Evolutionary conservation across 345 rosid species (phyloP).

Genomic region (Raphanus sativus): DNA sequence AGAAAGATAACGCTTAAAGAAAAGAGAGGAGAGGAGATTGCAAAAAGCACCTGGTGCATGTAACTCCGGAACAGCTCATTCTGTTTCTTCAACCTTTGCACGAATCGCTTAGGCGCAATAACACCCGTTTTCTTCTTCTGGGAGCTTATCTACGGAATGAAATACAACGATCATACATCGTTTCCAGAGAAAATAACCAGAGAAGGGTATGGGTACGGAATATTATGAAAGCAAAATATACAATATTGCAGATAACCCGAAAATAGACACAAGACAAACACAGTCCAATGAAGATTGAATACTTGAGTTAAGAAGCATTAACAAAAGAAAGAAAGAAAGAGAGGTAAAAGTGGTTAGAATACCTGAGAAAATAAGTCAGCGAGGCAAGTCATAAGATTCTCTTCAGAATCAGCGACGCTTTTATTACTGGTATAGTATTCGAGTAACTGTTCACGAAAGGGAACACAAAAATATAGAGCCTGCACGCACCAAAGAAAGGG

Average conservation of each 20-base stretch:
- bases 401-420: slow-evolving; percentile 71
- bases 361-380: slow-evolving; percentile 98
- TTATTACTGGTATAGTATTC: slow-evolving; percentile 82
- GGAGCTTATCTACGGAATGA: slow-evolving; percentile 66
- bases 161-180: not conserved
- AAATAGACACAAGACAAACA: too few relatives aligned
- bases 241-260: too few relatives aligned
- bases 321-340: not conserved
- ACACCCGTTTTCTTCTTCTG: slow-evolving; percentile 99
- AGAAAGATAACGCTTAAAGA: not conserved
- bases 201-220: too few relatives aligned
- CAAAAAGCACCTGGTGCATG: slow-evolving; percentile 86
- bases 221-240: too few relatives aligned
- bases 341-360: not conserved
- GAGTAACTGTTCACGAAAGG: slow-evolving; percentile 96
- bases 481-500: slow-evolving; percentile 34
- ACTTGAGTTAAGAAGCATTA: slow-evolving; percentile 4
- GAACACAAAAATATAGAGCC: slow-evolving; percentile 98
- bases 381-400: slow-evolving; percentile 93
- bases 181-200: too few relatives aligned
- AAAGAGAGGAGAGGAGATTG: too few relatives aligned
- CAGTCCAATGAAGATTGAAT: too few relatives aligned
- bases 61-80: slow-evolving; percentile 98
- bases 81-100: slow-evolving; percentile 97
- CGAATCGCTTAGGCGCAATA: slow-evolving; percentile 96